Base-by-base conservation (phyloP, 2,329 filamentous ascomycete genomes). In the Chrysoporthe austroafricana region DNA sequence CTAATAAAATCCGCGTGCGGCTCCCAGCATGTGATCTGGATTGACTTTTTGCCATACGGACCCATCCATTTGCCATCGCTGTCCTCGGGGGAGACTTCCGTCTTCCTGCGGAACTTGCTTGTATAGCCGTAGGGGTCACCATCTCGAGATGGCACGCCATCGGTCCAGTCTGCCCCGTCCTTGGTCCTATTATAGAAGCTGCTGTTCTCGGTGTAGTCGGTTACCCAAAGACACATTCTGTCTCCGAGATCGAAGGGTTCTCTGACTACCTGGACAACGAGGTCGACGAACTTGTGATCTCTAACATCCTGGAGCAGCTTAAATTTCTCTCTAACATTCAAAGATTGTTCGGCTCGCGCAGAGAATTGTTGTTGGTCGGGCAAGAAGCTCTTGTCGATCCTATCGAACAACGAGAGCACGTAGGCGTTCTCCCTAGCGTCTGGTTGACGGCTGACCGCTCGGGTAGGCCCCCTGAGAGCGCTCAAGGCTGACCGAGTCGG, bases 121-220 rank as follows among this genome's bases (percentile, higher is more conserved):
- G 78, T 78, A 73, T 92, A 91, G n/a, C 83, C 84, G 69, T 80
- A 86, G 0, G 80, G 76, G 71, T 90, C 87, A 4, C 85, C 85
- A 59, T 87, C 84, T 5, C 76, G 74, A 3, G 70, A 76, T 6
- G 72, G 64, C 4, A 72, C 72, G 7, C 76, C 76, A 1, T 76
- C 71, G 2, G 76, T 71, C 32, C 71, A 73, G 1, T 76, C 71
- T 2, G 77, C 70, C 26, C 70, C 73, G 34, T 75, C 74, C 68
- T 73, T 77, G 13, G 74, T 73, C 61, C 80, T 88, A 46, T 88
- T 78, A 71, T 84, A 90, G 67, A 97, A 88, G 0, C 74, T 69
- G 0, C 82, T 74, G 73, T 97, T 93, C 62, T 86, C 80, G 0
- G 93, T 96, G 76, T 94, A 97, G 77, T 97, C 94, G 0, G 92